phyloP scores from a whole-genome alignment of 192 early-diverging fungal species.

The Spizellomyces sp. region DNA sequence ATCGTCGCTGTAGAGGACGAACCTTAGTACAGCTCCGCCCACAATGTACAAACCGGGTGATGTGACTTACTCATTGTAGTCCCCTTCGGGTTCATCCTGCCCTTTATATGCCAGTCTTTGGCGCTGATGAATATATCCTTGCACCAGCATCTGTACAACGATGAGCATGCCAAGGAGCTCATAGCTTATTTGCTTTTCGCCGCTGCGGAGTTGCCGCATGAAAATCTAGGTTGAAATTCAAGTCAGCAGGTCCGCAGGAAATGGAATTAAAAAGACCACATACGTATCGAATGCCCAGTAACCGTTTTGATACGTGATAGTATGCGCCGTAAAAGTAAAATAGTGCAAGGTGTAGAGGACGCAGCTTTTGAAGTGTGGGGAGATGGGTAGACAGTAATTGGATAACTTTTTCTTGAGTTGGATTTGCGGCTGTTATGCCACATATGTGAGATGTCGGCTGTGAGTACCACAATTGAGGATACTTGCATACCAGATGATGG shows the following conservation, averaged over 20 bases:
- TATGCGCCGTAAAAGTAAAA: slow-evolving; percentile 90
- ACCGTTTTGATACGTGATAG: slow-evolving; percentile 79
- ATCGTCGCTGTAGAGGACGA: too few species aligned
- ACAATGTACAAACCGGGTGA: too few species aligned
- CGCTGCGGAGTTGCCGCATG: slow-evolving; percentile 69
- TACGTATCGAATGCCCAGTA: slow-evolving; percentile 80
- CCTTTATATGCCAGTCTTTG: background rate
- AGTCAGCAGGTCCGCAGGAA: background rate
- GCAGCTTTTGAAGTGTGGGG: slow-evolving; percentile 4
- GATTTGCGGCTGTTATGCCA: too few species aligned
- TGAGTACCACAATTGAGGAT: too few species aligned
- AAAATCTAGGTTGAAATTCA: slow-evolving; percentile 60
- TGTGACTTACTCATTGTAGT: too few species aligned
- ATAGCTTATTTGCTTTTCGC: slow-evolving; percentile 77
- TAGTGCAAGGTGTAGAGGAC: slow-evolving; percentile 72
- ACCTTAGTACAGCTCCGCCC: too few species aligned
- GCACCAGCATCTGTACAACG: slow-evolving; percentile 69
- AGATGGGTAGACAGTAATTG: background rate
- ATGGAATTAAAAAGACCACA: slow-evolving; percentile 11
- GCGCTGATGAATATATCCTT: slow-evolving; percentile 36
- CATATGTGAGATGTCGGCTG: too few species aligned
- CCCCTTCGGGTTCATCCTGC: too few species aligned
- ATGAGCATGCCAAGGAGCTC: slow-evolving; percentile 86
- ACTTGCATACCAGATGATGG: too few species aligned
- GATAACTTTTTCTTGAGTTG: too few species aligned